Percentiles rank a stretch among this genome's conserved stretches.
Evolutionary conservation across 441 rosid genomes (phyloP).

Genomic region (Lepidium campestre): DNA sequence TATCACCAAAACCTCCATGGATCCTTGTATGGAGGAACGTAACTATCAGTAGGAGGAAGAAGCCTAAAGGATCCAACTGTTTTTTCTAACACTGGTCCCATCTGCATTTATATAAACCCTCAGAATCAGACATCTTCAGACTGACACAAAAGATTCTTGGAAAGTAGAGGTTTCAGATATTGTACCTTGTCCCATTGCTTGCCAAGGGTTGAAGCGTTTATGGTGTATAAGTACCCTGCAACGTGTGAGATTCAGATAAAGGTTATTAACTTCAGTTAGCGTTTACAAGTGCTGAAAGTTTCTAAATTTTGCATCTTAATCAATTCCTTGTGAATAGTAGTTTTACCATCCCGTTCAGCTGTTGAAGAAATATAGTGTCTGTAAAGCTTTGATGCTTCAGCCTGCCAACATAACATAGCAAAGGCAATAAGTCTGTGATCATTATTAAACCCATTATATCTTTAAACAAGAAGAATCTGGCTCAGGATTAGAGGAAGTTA

Average conservation of each 20-base stretch:
- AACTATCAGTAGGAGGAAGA: slow-evolving; percentile 65
- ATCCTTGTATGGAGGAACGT: slow-evolving; percentile 89
- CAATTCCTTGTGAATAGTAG: slow-evolving; percentile 7
- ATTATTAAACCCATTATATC: neutral
- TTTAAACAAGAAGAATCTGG: neutral
- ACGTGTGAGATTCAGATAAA: neutral
- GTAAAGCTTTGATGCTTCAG: slow-evolving; percentile 65
- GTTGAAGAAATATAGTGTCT: slow-evolving; percentile 79
- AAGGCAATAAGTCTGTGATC: neutral
- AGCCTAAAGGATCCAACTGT: slow-evolving; percentile 71
- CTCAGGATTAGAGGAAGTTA: slow-evolving; percentile 21
- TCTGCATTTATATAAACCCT: slow-evolving; percentile 39
- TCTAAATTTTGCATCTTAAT: neutral
- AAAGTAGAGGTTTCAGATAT: neutral
- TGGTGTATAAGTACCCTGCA: slow-evolving; percentile 80
- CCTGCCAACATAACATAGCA: slow-evolving; percentile 42
- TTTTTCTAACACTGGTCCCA: slow-evolving; percentile 68
- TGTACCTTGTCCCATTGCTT: slow-evolving; percentile 77
- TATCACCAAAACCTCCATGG: slow-evolving; percentile 99
- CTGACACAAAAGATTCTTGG: neutral
- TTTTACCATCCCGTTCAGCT: slow-evolving; percentile 84
- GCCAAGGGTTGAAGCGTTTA: slow-evolving; percentile 83
- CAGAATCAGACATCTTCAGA: slow-evolving; percentile 11
- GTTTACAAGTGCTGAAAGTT: neutral
- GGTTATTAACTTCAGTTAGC: neutral